Percentiles rank a stretch among this genome's conserved stretches.
Evolutionary conservation across 139 green algal genomes (phyloP).

Genomic region (Diplosphaera chodatii): DNA sequence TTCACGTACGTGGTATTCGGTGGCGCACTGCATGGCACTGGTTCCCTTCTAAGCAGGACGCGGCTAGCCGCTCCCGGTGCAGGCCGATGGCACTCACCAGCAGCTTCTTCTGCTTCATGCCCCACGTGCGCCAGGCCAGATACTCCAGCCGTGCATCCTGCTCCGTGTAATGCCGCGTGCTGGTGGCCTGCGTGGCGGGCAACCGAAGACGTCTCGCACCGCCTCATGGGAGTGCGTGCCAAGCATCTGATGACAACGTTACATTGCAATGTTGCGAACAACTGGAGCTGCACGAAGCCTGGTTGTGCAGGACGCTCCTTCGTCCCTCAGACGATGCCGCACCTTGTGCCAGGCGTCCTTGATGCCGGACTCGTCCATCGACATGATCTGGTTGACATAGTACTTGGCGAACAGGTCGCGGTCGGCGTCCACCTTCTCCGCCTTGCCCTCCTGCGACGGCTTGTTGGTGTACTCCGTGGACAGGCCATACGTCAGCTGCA

Average conservation of each 20-base stretch:
- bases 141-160: slow-evolving; percentile 73
- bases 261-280: too few relatives aligned
- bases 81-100: too few relatives aligned
- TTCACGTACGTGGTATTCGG: too few relatives aligned
- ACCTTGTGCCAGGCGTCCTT: slow-evolving; percentile 67
- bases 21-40: too few relatives aligned
- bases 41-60: too few relatives aligned
- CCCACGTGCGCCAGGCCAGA: slow-evolving; percentile 80
- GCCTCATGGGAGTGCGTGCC: neutral
- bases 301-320: too few relatives aligned
- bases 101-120: slow-evolving; percentile 65
- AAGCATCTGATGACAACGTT: too few relatives aligned
- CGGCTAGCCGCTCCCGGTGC: too few relatives aligned
- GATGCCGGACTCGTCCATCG: slow-evolving; percentile 63
- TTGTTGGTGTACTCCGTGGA: slow-evolving; percentile 41
- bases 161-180: slow-evolving; percentile 36
- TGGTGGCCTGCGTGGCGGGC: slow-evolving; percentile 47
- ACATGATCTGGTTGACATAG: slow-evolving; percentile 75
- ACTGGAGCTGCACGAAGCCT: too few relatives aligned
- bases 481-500: slow-evolving; percentile 47
- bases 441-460: slow-evolving; percentile 3
- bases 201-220: too few relatives aligned
- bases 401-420: slow-evolving; percentile 53
- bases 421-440: slow-evolving; percentile 33
- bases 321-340: too few relatives aligned